phyloP scores from a whole-genome alignment of 139 green algal genomes.

The Volvox africanus region DNA sequence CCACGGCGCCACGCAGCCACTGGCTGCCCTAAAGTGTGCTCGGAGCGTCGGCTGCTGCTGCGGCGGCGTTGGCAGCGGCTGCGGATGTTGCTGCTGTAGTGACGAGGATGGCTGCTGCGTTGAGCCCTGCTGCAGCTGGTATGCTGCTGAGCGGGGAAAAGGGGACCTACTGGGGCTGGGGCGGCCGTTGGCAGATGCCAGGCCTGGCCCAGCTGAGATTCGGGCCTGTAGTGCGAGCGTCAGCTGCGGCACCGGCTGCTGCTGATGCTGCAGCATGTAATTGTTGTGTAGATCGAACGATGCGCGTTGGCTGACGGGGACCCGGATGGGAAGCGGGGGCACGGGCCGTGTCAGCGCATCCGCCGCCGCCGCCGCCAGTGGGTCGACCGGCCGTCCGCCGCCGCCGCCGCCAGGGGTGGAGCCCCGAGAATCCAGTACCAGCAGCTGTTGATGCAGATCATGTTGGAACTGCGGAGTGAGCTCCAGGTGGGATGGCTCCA shows the following conservation, averaged over 20 bases:
- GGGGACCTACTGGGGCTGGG: neutral
- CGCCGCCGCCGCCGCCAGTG: neutral
- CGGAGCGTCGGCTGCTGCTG: neutral
- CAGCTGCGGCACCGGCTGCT: neutral
- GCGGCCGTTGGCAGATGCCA: neutral
- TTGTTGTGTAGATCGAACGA: neutral
- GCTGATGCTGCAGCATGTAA: neutral
- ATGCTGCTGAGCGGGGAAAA: too few species aligned
- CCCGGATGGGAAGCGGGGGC: too few species aligned
- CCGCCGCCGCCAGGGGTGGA: neutral
- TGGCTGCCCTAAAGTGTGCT: neutral
- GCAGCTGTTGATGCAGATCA: neutral
- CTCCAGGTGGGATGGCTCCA: neutral
- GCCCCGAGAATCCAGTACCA: neutral
- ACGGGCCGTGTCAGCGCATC: neutral
- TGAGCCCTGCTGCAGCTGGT: neutral
- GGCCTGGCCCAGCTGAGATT: neutral
- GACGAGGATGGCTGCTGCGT: neutral
- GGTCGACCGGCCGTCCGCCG: neutral
- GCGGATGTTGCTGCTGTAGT: too few species aligned
- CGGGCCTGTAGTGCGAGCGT: neutral
- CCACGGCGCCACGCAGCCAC: neutral
- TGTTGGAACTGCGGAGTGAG: neutral
- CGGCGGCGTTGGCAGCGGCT: too few species aligned
- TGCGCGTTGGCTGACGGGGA: neutral